Evolutionary conservation across 441 rosid genomes (phyloP).

Genomic region (Arabidopsis hybrid): DNA sequence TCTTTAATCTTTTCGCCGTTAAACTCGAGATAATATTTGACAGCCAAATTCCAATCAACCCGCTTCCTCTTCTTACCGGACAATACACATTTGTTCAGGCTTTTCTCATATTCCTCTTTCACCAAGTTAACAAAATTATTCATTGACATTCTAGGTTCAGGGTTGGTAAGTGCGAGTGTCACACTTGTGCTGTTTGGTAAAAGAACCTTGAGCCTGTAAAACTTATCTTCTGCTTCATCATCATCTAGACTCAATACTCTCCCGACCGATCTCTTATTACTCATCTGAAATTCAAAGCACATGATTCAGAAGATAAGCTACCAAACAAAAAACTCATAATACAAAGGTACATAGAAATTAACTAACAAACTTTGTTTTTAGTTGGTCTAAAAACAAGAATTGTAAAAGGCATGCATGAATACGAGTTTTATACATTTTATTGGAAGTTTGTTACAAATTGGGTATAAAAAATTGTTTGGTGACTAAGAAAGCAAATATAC

Average conservation of each 20-base stretch:
- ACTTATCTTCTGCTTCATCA: background rate
- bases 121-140: constrained; percentile 48
- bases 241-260: constrained; percentile 33
- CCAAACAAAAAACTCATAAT: background rate
- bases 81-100: constrained; percentile 5
- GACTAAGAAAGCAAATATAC: background rate
- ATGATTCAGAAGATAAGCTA: background rate
- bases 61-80: constrained; percentile 23
- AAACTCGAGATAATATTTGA: constrained; percentile 40
- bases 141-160: constrained; percentile 39
- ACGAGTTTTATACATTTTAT: background rate
- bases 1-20: constrained; percentile 42
- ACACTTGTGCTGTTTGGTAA: constrained; percentile 63
- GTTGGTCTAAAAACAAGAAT: too few relatives aligned
- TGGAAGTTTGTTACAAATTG: background rate
- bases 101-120: constrained; percentile 39
- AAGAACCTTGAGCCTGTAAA: constrained; percentile 54
- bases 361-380: too few relatives aligned
- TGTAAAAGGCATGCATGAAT: background rate
- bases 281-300: constrained; percentile 23
- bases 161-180: constrained; percentile 42
- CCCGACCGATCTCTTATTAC: constrained; percentile 13
- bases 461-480: background rate
- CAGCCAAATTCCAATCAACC: constrained; percentile 48
- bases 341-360: too few relatives aligned